A percentile compares a stretch with the other conserved stretches of the same genome.
Evolutionary conservation across 129 eudicot species (phyloP).

Genomic region (Tagetes erecta): DNA sequence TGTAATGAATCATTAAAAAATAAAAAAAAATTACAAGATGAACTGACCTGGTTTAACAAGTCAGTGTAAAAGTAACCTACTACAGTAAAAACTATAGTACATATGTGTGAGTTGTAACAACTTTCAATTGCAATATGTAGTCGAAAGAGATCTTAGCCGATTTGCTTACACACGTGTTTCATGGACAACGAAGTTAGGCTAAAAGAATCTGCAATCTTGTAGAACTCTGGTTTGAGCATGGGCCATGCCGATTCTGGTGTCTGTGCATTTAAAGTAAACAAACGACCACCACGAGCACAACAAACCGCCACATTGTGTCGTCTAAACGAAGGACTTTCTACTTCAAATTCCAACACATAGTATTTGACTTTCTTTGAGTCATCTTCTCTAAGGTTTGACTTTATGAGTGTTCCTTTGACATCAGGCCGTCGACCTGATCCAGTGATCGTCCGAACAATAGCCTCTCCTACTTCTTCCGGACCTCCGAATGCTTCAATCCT

Average conservation of each 20-base stretch:
- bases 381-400: constrained; percentile 63
- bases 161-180: neutral
- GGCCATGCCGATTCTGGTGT: constrained; percentile 84
- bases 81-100: too few relatives aligned
- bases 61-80: too few relatives aligned
- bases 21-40: too few relatives aligned
- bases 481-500: constrained; percentile 96
- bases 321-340: constrained; percentile 68
- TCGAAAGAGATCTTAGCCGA: neutral
- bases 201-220: constrained; percentile 68
- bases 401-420: constrained; percentile 57
- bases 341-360: constrained; percentile 67
- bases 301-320: constrained; percentile 86
- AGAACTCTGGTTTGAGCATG: constrained; percentile 44
- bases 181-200: constrained; percentile 32
- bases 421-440: constrained; percentile 41
- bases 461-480: constrained; percentile 80
- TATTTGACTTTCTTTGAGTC: constrained; percentile 51
- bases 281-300: constrained; percentile 58
- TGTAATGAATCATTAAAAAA: too few relatives aligned
- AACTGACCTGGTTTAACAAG: too few relatives aligned
- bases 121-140: neutral
- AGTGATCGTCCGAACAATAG: constrained; percentile 57
- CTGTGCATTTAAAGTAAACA: constrained; percentile 81
- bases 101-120: neutral